phyloP scores from a whole-genome alignment of 2,329 filamentous ascomycete species.

The Neobulgaria alba region DNA sequence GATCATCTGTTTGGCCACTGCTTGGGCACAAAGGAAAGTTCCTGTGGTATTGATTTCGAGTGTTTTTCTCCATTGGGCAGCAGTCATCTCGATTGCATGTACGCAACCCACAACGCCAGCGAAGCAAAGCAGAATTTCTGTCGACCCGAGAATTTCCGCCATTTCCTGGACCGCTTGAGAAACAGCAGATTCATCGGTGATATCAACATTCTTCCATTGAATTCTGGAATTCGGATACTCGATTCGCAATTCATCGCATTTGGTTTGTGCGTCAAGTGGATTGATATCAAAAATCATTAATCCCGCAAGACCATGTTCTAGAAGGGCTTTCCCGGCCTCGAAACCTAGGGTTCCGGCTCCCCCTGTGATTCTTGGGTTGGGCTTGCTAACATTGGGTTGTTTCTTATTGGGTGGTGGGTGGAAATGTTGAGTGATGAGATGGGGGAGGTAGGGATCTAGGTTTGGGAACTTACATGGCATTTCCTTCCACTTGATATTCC shows the following conservation, averaged over 20 bases:
- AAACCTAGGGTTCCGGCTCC: slow-evolving; percentile 57
- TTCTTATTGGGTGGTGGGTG: neutral
- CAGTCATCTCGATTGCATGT: slow-evolving; percentile 50
- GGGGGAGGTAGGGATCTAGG: neutral
- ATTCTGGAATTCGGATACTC: slow-evolving; percentile 49
- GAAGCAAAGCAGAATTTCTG: slow-evolving; percentile 48
- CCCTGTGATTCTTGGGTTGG: slow-evolving; percentile 47
- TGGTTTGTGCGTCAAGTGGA: slow-evolving; percentile 35
- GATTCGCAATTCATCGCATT: slow-evolving; percentile 37
- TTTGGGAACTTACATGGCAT: slow-evolving; percentile 32
- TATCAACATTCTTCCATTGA: slow-evolving; percentile 44
- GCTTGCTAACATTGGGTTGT: neutral
- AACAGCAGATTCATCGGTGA: slow-evolving; percentile 45
- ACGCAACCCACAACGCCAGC: slow-evolving; percentile 59
- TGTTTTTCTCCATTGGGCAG: slow-evolving; percentile 51
- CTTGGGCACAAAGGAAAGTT: slow-evolving; percentile 61
- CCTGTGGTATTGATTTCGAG: slow-evolving; percentile 68
- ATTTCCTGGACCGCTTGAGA: slow-evolving; percentile 34
- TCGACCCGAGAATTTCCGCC: slow-evolving; percentile 36
- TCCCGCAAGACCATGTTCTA: slow-evolving; percentile 56
- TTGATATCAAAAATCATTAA: slow-evolving; percentile 50
- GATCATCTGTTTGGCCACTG: slow-evolving; percentile 47
- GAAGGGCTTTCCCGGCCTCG: slow-evolving; percentile 49
- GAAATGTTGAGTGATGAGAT: too few species aligned
- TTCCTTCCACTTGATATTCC: slow-evolving; percentile 39